Evolutionary conservation across 768 basidiomycete species (phyloP).

Genomic region (Termitomyces sp.): DNA sequence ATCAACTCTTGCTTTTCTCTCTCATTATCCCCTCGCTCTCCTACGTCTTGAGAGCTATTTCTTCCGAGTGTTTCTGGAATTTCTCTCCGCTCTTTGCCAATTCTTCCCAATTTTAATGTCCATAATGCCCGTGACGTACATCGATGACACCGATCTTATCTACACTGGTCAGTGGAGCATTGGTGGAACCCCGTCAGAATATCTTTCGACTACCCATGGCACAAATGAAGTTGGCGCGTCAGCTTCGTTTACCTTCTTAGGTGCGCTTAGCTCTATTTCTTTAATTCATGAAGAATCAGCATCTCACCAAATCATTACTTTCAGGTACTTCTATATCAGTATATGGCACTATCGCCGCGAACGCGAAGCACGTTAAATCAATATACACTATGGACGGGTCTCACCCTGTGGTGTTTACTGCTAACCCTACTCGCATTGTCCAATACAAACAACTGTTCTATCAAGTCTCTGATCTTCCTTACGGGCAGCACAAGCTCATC

Average conservation of each 20-base stretch:
- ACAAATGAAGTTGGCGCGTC: slow-evolving; percentile 18
- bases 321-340: slow-evolving; percentile 18
- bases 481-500: slow-evolving; percentile 11
- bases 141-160: slow-evolving; percentile 9
- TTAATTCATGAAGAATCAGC: too few relatives aligned
- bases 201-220: slow-evolving; percentile 12
- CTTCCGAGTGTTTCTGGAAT: neutral
- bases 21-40: neutral
- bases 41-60: neutral
- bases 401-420: neutral
- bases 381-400: slow-evolving; percentile 16
- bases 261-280: slow-evolving; percentile 5
- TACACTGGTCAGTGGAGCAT: slow-evolving; percentile 9
- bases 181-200: slow-evolving; percentile 8
- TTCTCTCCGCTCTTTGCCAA: neutral
- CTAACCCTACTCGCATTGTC: neutral
- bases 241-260: slow-evolving; percentile 22
- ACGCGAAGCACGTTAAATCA: slow-evolving; percentile 3
- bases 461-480: slow-evolving; percentile 1
- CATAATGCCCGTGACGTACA: neutral
- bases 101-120: neutral
- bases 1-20: neutral
- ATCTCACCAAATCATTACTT: neutral
- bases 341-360: slow-evolving; percentile 14
- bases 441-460: slow-evolving; percentile 14